These are phyloP conservation scores for Pythium vanterpoolii DNA, from an alignment of 352 stramenopile species.

Conservation along the genomic window DNA sequence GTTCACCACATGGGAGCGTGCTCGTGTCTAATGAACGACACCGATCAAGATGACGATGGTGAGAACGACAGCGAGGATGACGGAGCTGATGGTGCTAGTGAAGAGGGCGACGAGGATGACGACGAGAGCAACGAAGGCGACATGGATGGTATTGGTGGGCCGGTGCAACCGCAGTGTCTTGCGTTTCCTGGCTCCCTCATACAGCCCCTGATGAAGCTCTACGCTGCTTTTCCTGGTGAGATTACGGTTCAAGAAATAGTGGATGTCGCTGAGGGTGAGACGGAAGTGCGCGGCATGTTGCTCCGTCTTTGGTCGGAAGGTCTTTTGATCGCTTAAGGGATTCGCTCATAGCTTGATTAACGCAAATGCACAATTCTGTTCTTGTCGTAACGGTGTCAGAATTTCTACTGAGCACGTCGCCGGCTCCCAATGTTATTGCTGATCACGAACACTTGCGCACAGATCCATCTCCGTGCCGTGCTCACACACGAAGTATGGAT, in stretches of 20 bases:
- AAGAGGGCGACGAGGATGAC: slow-evolving; percentile 28
- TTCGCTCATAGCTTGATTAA: slow-evolving; percentile 16
- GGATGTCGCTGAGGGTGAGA: slow-evolving; percentile 41
- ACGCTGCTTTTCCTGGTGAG: slow-evolving; percentile 37
- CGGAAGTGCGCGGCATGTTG: slow-evolving; percentile 72
- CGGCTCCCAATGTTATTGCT: background rate
- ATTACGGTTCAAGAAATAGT: slow-evolving; percentile 41
- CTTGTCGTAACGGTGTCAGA: slow-evolving; percentile 24
- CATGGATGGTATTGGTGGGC: slow-evolving; percentile 32
- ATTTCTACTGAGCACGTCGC: slow-evolving; percentile 17
- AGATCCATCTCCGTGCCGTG: background rate
- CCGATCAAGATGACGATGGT: slow-evolving; percentile 20
- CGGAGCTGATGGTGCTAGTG: slow-evolving; percentile 21
- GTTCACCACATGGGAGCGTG: slow-evolving; percentile 83
- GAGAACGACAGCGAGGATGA: slow-evolving; percentile 31
- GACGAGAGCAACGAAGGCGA: slow-evolving; percentile 28
- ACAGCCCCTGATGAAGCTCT: slow-evolving; percentile 69
- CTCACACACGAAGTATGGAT: background rate
- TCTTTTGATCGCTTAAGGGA: slow-evolving; percentile 36
- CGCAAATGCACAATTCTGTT: slow-evolving; percentile 37
- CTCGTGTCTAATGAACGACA: slow-evolving; percentile 38
- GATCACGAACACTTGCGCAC: background rate
- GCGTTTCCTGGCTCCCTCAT: slow-evolving; percentile 62
- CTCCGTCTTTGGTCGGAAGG: slow-evolving; percentile 77
- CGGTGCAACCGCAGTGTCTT: slow-evolving; percentile 47